These are phyloP conservation scores for Abelmoschus esculentus DNA, from an alignment of 345 rosid genomes.

Conservation along the genomic window DNA sequence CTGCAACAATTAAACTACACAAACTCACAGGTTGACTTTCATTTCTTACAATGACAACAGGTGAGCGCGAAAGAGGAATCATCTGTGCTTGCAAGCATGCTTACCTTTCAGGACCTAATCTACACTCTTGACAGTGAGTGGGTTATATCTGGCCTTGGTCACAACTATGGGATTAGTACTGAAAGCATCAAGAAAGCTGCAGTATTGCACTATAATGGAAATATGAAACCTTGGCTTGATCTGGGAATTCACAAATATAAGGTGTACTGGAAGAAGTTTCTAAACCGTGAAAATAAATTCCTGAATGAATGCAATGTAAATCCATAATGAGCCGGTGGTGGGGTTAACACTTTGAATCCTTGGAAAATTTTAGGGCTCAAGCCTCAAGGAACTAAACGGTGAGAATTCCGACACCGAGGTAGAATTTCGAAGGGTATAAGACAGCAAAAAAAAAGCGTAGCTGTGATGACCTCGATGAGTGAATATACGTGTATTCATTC, in stretches of 20 bases:
- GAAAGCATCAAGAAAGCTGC: slow-evolving; percentile 52
- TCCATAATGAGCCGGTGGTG: slow-evolving; percentile 30
- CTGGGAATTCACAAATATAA: slow-evolving; percentile 76
- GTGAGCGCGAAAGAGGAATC: slow-evolving; percentile 34
- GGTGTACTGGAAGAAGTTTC: slow-evolving; percentile 57
- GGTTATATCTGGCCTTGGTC: slow-evolving; percentile 82
- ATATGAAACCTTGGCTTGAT: slow-evolving; percentile 99
- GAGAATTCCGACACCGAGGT: slow-evolving; percentile 21
- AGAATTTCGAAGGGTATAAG: slow-evolving; percentile 11
- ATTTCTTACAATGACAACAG: slow-evolving; percentile 23
- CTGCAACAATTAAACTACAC: not conserved
- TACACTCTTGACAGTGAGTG: slow-evolving; percentile 51
- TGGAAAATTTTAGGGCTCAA: not conserved
- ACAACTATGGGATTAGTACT: slow-evolving; percentile 43
- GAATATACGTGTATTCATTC: too few species aligned
- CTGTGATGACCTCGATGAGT: not conserved
- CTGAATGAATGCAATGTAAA: slow-evolving; percentile 81
- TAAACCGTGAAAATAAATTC: slow-evolving; percentile 52
- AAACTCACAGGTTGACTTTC: not conserved
- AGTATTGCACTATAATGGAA: slow-evolving; percentile 84
- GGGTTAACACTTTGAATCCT: slow-evolving; percentile 1
- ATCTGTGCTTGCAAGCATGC: slow-evolving; percentile 60
- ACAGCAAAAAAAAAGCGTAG: not conserved
- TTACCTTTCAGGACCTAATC: slow-evolving; percentile 64
- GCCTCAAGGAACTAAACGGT: slow-evolving; percentile 13